Base-by-base conservation (phyloP, 306 rosid species). In the Cyclanthera cordifolia region DNA sequence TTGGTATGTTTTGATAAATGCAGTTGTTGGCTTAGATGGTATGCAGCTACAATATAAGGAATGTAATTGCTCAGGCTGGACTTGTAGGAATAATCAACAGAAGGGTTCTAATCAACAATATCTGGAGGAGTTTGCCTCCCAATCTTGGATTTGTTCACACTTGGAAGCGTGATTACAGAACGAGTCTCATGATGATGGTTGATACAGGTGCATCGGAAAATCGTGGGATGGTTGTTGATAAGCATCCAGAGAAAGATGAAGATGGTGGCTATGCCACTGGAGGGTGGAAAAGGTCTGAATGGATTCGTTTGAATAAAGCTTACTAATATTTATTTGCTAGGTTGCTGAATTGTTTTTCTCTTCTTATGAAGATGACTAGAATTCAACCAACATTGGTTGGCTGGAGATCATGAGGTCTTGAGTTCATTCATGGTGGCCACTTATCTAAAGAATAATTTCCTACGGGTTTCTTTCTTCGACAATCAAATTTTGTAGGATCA, bases 271-370 rank as follows among this genome's bases (percentile, higher is more conserved):
- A 78, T 80, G 74, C 79, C 56, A 83, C 78, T 14, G 97, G 95
- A 69, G 86, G 89, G 7, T 91, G 90, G 83, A 91, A 86, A 81
- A 86, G 97, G 97, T 91, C 69, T 59, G n/a, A 67, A 45, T 50
- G 3, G 27, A 27, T 58, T 64, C 17, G 32, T 43, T 53, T 15
- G 28, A 28, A 60, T 17, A 24, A 56, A 71, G 10, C 39, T 34
- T 17, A 13, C 45, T 28, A 75, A 9, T 65, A 55, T 75, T 70
- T 37, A 19, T 63, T 64, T 43, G 48, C 45, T 12, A 15, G 30
- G 61, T 32, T 11, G 8, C 17, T 69, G 19, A 49, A 51, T 49
- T 30, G n/a, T 43, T 49, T 30, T 68, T 25, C 6, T n/a, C n/a
- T 5, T 50, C 58, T 6, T 20, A 64, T 43, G 57, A 67, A 67